Percentiles rank a stretch among this genome's conserved stretches.
phyloP scores from a whole-genome alignment of 768 basidiomycete species.

The Boletus bicolor region DNA sequence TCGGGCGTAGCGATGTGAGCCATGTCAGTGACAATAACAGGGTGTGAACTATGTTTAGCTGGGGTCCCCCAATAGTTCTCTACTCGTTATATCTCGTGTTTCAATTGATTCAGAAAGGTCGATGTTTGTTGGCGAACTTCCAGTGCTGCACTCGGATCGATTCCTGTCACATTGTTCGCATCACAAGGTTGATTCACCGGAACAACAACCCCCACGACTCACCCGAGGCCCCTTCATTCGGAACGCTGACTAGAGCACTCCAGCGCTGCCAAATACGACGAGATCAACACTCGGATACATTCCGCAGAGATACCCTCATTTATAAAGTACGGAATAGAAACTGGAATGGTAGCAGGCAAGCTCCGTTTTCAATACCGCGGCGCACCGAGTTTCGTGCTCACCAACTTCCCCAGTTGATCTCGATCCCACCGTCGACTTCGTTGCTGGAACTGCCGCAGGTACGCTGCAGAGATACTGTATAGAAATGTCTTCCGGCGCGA shows the following conservation, averaged over 20 bases:
- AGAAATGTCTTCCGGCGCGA: too few species aligned
- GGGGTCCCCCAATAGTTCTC: background rate
- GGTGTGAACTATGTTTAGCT: background rate
- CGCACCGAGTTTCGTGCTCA: slow-evolving; percentile 2
- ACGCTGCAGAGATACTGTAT: background rate
- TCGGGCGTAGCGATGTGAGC: slow-evolving; percentile 36
- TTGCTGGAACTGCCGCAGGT: slow-evolving; percentile 73
- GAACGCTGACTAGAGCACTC: background rate
- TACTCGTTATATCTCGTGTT: background rate
- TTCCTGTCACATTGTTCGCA: background rate
- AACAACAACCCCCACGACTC: background rate
- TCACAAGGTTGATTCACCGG: background rate
- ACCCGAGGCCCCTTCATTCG: background rate
- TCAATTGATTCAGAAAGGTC: background rate
- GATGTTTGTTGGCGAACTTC: background rate
- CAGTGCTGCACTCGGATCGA: background rate
- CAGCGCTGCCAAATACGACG: background rate
- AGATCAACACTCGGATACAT: background rate
- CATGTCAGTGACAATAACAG: slow-evolving; percentile 1
- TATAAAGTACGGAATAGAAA: background rate
- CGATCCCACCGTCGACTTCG: slow-evolving; percentile 70
- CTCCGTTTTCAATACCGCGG: background rate
- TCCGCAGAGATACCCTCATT: background rate
- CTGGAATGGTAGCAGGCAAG: slow-evolving; percentile 24
- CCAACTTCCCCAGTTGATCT: slow-evolving; percentile 29